Evolutionary conservation across 2,329 filamentous ascomycete species (phyloP), one percentile per base, ranked within the genome.

Genomic region (Ambrosiella xylebori): DNA sequence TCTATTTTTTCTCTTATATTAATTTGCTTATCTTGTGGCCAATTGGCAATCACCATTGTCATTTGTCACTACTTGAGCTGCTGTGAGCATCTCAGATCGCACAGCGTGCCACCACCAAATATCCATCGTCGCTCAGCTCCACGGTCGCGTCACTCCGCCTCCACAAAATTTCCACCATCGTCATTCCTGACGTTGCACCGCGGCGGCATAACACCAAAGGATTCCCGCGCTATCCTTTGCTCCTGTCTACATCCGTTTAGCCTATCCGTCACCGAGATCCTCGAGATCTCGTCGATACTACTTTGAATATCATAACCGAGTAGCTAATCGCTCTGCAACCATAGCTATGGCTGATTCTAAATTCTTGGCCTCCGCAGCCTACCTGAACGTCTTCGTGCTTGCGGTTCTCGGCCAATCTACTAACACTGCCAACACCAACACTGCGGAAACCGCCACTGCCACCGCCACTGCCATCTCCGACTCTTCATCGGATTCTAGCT

Each of bases 371-470:
- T 61, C 62, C 4, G 41, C 61, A n/a, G 61, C 61, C 11, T 54
- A 59, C 9, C 51, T 61, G 47, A 56, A 62, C 8, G 61, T 59
- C 19, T 62, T 65, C 27, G 58, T 62, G 38, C 63, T 64, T n/a
- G 53, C 36, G 35, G 59, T 52, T 17, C 44, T 61, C 27, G 59
- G 56, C 39, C 59, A 61, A 40, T 37, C 39, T 17, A 50, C 55
- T 13, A 45, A 17, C 11, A 39, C 47, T 7, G 15, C 44, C 2
- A 41, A 37, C 37, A 36, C 44, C 19, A 38, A 39, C 15, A 55
- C 59, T 4, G 35, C 56, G 7, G 40, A 49, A 7, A 38, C 58
- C 15, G 53, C 58, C 36, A 51, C 52, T 8, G 54, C 57, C 7
- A 53, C 47, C 8, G 41, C 50, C 8, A n/a, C 3, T 7, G 13